These are phyloP conservation scores for Penicillium paradoxum DNA, from an alignment of 495 filamentous ascomycete genomes.

Conservation along the genomic window DNA sequence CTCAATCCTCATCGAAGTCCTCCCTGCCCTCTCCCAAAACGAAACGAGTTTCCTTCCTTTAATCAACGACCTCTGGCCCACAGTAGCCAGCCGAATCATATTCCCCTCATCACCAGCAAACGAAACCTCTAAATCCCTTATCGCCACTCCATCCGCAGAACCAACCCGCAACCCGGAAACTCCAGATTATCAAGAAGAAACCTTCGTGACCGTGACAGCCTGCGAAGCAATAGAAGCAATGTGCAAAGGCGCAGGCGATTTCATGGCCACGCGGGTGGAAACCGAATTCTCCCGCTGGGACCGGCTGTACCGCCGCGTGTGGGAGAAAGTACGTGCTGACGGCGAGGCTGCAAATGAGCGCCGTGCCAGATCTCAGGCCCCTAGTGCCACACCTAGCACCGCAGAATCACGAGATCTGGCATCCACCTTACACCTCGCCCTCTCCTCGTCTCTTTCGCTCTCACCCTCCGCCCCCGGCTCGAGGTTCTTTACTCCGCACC, in stretches of 20 bases:
- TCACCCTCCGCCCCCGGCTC: slow-evolving; percentile 22
- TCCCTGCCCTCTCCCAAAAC: slow-evolving; percentile 62
- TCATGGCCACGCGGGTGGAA: slow-evolving; percentile 66
- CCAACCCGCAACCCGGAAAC: slow-evolving; percentile 18
- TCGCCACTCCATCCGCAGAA: slow-evolving; percentile 8
- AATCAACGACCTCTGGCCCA: slow-evolving; percentile 84
- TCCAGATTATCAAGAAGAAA: slow-evolving; percentile 56
- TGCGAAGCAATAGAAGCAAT: slow-evolving; percentile 60
- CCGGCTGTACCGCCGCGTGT: slow-evolving; percentile 38
- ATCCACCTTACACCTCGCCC: neutral
- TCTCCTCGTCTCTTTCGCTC: slow-evolving; percentile 23
- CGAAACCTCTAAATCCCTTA: slow-evolving; percentile 27
- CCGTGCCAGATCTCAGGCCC: slow-evolving; percentile 9
- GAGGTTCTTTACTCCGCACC: slow-evolving; percentile 37
- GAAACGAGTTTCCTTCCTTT: slow-evolving; percentile 82
- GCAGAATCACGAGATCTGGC: neutral
- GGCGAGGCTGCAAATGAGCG: slow-evolving; percentile 31
- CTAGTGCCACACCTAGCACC: neutral
- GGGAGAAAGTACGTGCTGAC: slow-evolving; percentile 37
- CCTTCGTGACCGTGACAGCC: slow-evolving; percentile 66
- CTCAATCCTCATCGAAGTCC: slow-evolving; percentile 62
- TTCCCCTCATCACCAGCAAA: slow-evolving; percentile 35
- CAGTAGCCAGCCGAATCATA: slow-evolving; percentile 59
- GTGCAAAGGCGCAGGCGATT: slow-evolving; percentile 64
- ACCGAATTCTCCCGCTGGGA: slow-evolving; percentile 59